phyloP scores from a whole-genome alignment of 495 filamentous ascomycete genomes.

The Stereocaulon alpinum region DNA sequence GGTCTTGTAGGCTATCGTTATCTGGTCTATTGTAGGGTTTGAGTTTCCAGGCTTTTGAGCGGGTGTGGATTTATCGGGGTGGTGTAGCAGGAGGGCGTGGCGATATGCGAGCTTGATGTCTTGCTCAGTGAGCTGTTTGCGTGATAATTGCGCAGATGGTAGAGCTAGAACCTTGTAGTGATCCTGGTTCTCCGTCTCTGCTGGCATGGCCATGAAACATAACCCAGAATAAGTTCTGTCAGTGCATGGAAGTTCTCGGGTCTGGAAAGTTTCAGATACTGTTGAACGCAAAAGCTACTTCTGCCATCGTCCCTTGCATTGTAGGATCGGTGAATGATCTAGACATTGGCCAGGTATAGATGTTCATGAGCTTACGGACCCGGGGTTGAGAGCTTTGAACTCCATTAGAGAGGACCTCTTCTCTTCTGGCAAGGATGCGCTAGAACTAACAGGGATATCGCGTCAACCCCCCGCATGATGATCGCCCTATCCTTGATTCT shows the following conservation, averaged over 20 bases:
- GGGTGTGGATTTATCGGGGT: conserved; percentile 60
- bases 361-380: too few relatives aligned
- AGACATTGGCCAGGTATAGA: too few relatives aligned
- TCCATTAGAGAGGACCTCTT: background rate
- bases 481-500: conserved; percentile 1
- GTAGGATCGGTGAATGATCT: too few relatives aligned
- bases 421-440: background rate
- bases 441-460: background rate
- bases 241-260: background rate
- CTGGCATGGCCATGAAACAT: conserved; percentile 8
- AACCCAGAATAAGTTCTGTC: background rate
- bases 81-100: conserved; percentile 63
- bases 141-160: background rate
- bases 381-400: too few relatives aligned
- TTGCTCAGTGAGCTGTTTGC: background rate
- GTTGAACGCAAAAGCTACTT: too few relatives aligned
- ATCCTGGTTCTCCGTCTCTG: background rate
- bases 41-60: conserved; percentile 18
- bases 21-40: conserved; percentile 56
- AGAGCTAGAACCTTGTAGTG: conserved; percentile 17
- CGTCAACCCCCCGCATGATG: background rate
- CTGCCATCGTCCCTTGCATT: too few relatives aligned
- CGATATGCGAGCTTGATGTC: conserved; percentile 68
- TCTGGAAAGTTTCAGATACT: background rate
- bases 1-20: conserved; percentile 62